A percentile compares a stretch with the other conserved stretches of the same genome.
Evolutionary conservation across 352 stramenopile species (phyloP).

Genomic region (Aphanomyces stellatus): DNA sequence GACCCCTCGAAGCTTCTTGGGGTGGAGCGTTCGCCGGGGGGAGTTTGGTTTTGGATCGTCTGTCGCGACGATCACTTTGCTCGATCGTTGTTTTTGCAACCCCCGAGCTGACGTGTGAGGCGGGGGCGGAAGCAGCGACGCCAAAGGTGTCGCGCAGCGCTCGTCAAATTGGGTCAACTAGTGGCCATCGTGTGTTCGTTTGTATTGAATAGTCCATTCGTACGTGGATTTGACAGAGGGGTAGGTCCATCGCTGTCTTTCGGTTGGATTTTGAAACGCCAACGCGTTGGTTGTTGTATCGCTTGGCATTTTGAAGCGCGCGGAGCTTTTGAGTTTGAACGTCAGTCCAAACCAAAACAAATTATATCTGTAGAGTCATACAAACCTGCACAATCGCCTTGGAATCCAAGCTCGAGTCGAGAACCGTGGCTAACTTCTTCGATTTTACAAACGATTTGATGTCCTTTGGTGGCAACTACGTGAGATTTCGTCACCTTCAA

Average conservation of each 20-base stretch:
- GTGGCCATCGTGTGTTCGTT: neutral
- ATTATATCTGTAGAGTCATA: neutral
- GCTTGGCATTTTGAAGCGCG: neutral
- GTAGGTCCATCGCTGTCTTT: constrained; percentile 1
- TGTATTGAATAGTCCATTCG: neutral
- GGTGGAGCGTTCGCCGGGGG: neutral
- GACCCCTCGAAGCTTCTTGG: neutral
- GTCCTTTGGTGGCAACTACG: neutral
- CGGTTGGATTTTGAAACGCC: too few relatives aligned
- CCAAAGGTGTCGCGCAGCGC: neutral
- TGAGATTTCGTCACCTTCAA: neutral
- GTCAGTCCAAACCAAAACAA: neutral
- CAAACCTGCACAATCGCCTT: constrained; percentile 11
- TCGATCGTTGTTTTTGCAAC: neutral
- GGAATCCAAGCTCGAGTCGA: neutral
- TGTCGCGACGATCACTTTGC: neutral
- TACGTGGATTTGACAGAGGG: constrained; percentile 9
- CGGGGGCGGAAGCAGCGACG: neutral
- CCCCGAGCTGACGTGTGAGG: neutral
- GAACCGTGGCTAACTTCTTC: neutral
- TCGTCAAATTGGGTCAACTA: neutral
- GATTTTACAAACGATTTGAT: constrained; percentile 12
- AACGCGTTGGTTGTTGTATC: neutral
- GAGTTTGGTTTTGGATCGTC: neutral
- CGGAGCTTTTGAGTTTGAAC: neutral